phyloP scores from a whole-genome alignment of 2,329 filamentous ascomycete genomes.

The Clonostachys chloroleuca region DNA sequence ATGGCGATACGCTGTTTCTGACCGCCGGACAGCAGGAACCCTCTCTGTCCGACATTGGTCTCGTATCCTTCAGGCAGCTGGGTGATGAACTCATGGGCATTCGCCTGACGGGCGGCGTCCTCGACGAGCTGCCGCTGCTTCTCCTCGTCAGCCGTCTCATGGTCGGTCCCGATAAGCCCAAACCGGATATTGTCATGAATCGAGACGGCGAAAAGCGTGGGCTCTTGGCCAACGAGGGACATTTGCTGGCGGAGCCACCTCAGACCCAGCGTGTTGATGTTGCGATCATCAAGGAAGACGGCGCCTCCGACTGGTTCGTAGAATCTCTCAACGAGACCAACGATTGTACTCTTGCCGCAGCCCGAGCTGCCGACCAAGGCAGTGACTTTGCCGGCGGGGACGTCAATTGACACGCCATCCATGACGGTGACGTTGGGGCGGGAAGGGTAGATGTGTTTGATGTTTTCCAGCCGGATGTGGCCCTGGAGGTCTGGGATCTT shows the following conservation, averaged over 20 bases:
- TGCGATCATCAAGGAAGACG: constrained; percentile 77
- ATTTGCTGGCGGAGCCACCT: constrained; percentile 91
- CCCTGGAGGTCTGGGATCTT: constrained; percentile 33
- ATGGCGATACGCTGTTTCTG: constrained; percentile 98
- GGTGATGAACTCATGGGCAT: constrained; percentile 88
- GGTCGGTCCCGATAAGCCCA: constrained; percentile 75
- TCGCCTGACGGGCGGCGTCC: constrained; percentile 57
- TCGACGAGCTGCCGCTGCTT: constrained; percentile 43
- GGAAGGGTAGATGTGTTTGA: constrained; percentile 48
- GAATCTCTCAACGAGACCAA: constrained; percentile 89
- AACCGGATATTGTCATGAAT: constrained; percentile 91
- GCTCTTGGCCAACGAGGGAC: constrained; percentile 88
- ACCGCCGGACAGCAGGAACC: constrained; percentile 87
- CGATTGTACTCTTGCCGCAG: constrained; percentile 90
- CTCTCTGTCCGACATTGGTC: constrained; percentile 92
- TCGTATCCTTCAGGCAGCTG: constrained; percentile 83
- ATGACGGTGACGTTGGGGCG: constrained; percentile 18
- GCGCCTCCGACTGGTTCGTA: constrained; percentile 82
- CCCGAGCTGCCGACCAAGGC: constrained; percentile 92
- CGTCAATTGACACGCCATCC: constrained; percentile 21
- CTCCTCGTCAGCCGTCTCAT: constrained; percentile 74
- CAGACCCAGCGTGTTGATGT: constrained; percentile 78
- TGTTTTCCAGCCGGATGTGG: constrained; percentile 50
- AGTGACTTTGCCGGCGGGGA: constrained; percentile 75
- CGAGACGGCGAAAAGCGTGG: constrained; percentile 82